A percentile compares a stretch with the other conserved stretches of the same genome.
Evolutionary conservation across 1,139 yeast species (phyloP).

Genomic region (Blastobotrys malaysiensis): DNA sequence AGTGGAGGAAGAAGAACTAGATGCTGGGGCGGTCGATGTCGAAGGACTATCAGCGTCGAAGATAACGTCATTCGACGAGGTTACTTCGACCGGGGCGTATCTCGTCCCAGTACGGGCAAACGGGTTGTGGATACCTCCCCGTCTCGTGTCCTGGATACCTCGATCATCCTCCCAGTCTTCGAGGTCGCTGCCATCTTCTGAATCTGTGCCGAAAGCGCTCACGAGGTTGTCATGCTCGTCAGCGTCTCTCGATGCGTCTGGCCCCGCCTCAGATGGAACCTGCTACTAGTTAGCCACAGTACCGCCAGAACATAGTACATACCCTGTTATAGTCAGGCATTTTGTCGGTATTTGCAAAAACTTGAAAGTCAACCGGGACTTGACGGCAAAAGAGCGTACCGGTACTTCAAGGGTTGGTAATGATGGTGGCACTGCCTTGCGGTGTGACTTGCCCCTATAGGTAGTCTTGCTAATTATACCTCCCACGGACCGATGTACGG

Average conservation of each 20-base stretch:
- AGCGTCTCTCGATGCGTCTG: not conserved
- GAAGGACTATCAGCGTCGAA: conserved; percentile 4
- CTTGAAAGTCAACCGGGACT: not conserved
- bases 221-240: conserved; percentile 19
- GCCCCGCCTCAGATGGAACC: not conserved
- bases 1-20: not conserved
- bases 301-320: not conserved
- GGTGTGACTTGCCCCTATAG: not conserved
- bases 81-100: not conserved
- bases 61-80: not conserved
- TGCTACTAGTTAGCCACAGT: not conserved
- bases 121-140: conserved; percentile 2
- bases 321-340: conserved; percentile 10
- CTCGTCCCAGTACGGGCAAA: conserved; percentile 1
- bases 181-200: conserved; percentile 15
- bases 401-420: not conserved
- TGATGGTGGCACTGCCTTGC: not conserved
- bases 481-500: not conserved
- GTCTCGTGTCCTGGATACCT: conserved; percentile 9
- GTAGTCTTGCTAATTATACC: not conserved
- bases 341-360: not conserved
- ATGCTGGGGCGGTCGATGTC: not conserved
- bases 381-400: not conserved
- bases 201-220: conserved; percentile 24
- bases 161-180: conserved; percentile 25